A percentile compares a stretch with the other conserved stretches of the same genome.
phyloP scores from a whole-genome alignment of 345 rosid genomes.

The Raphanus sativus region DNA sequence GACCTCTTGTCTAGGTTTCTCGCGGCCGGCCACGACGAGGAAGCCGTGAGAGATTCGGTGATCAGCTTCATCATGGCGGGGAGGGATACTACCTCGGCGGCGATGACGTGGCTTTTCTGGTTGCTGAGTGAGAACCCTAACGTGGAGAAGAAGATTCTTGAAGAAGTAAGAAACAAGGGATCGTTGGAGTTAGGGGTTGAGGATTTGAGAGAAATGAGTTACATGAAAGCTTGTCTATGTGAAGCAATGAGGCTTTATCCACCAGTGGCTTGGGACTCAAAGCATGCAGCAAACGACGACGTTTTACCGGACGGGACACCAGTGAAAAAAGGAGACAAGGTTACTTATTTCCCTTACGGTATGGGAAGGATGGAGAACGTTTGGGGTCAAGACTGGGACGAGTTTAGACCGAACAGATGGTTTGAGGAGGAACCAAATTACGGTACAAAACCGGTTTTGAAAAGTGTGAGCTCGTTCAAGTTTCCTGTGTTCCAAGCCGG shows the following conservation, averaged over 20 bases:
- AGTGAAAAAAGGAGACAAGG: slow-evolving; percentile 51
- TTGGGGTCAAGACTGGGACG: slow-evolving; percentile 66
- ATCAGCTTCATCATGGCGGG: slow-evolving; percentile 77
- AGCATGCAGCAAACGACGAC: slow-evolving; percentile 54
- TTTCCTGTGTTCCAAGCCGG: slow-evolving; percentile 78
- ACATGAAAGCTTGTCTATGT: slow-evolving; percentile 55
- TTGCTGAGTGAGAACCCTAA: slow-evolving; percentile 41
- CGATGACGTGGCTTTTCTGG: slow-evolving; percentile 81
- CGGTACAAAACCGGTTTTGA: slow-evolving; percentile 32
- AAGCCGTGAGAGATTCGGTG: slow-evolving; percentile 57
- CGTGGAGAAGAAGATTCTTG: slow-evolving; percentile 37
- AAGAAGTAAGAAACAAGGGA: slow-evolving; percentile 37
- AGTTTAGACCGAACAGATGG: slow-evolving; percentile 69
- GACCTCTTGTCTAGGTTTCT: slow-evolving; percentile 59
- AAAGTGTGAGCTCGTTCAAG: slow-evolving; percentile 49
- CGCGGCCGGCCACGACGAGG: slow-evolving; percentile 46
- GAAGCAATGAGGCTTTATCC: slow-evolving; percentile 80
- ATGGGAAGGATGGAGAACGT: slow-evolving; percentile 78
- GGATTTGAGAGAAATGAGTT: slow-evolving; percentile 49
- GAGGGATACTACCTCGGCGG: slow-evolving; percentile 66
- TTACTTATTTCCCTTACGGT: slow-evolving; percentile 61
- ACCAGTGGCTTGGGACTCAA: slow-evolving; percentile 75
- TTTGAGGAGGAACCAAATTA: slow-evolving; percentile 31
- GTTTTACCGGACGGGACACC: slow-evolving; percentile 65
- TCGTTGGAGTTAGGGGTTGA: slow-evolving; percentile 38